phyloP scores from a whole-genome alignment of 2,329 filamentous ascomycete genomes.

The Fusarium caatingaense region DNA sequence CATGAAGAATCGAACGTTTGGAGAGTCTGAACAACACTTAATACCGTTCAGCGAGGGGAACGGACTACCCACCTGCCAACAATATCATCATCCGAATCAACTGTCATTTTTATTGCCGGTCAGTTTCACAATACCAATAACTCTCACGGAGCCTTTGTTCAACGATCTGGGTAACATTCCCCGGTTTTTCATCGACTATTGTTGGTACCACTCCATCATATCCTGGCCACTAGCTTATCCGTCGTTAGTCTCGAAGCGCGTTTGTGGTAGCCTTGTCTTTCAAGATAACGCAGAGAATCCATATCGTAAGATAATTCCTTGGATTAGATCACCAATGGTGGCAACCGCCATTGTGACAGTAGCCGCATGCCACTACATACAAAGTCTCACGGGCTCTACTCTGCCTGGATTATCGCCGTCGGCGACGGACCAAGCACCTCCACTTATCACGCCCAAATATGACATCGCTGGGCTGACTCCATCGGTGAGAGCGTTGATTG shows the following conservation, averaged over 20 bases:
- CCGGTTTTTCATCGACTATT: background rate
- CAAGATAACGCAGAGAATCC: background rate
- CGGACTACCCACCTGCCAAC: rapidly evolving
- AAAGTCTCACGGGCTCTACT: background rate
- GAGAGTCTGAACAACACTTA: background rate
- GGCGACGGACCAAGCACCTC: too few species aligned
- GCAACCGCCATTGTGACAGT: background rate
- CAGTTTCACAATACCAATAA: background rate
- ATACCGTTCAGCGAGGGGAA: rapidly evolving
- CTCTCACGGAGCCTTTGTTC: background rate
- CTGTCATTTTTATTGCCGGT: rapidly evolving
- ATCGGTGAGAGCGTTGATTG: background rate
- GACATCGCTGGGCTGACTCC: background rate
- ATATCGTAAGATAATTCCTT: background rate
- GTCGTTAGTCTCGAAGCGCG: background rate
- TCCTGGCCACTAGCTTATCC: background rate
- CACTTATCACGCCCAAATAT: background rate
- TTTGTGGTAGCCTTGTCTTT: background rate
- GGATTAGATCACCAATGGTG: background rate
- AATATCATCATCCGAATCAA: rapidly evolving
- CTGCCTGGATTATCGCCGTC: background rate
- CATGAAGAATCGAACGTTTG: background rate
- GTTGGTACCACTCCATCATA: background rate
- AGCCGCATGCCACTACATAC: background rate
- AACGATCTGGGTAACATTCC: background rate